Evolutionary conservation across 768 basidiomycete genomes (phyloP).

Genomic region (Boletus rufocinnamomeus): DNA sequence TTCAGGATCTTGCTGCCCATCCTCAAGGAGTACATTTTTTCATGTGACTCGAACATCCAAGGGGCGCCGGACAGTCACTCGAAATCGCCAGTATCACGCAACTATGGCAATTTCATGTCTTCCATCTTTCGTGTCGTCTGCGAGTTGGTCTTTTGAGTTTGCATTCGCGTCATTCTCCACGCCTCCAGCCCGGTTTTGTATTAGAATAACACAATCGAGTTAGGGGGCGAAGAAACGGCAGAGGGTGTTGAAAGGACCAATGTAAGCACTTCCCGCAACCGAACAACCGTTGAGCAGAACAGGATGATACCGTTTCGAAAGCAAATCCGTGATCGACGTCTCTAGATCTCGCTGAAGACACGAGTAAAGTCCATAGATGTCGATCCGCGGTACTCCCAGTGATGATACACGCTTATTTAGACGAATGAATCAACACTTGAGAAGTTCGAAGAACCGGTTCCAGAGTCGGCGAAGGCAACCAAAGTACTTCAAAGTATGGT

Average conservation of each 20-base stretch:
- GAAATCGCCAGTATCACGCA: background rate
- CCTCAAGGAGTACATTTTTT: background rate
- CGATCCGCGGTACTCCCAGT: background rate
- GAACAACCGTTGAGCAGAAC: constrained; percentile 37
- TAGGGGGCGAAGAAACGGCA: background rate
- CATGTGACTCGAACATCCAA: background rate
- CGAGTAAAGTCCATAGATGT: background rate
- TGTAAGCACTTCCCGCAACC: constrained; percentile 39
- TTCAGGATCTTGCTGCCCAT: background rate
- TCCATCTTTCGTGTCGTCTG: background rate
- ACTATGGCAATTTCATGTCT: background rate
- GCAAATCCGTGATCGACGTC: constrained; percentile 34
- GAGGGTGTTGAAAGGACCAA: background rate
- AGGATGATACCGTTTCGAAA: constrained; percentile 38
- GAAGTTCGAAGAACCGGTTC: background rate
- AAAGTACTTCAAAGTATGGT: background rate
- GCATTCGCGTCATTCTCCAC: background rate
- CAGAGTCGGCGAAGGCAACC: background rate
- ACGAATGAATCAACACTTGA: background rate
- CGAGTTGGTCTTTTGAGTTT: background rate
- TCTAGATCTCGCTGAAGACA: constrained; percentile 35
- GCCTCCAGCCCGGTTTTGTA: background rate
- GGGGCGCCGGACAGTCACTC: background rate
- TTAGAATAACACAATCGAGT: background rate
- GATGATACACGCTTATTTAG: background rate